Evolutionary conservation across 208 protist species (phyloP).

Genomic region (Endotrypanum monterogeii): DNA sequence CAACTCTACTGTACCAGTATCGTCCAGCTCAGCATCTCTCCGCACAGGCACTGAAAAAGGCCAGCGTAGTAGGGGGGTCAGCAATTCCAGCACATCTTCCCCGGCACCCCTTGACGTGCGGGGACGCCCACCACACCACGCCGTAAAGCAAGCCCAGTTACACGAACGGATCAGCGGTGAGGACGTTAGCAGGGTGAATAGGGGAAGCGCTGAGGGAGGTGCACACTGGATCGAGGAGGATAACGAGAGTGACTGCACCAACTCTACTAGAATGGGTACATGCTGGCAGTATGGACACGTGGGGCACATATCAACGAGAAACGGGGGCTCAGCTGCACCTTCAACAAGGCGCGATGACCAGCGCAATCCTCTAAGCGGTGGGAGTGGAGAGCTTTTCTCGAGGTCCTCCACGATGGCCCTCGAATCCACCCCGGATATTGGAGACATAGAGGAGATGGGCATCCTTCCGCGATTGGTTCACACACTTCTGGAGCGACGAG

Average conservation of each 20-base stretch:
- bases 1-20: not conserved
- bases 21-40: not conserved
- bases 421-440: not conserved
- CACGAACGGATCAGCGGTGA: slow-evolving; percentile 9
- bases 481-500: slow-evolving; percentile 74
- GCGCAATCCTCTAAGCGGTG: slow-evolving; percentile 2
- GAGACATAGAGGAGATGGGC: slow-evolving; percentile 49
- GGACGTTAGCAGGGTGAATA: not conserved
- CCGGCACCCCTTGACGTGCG: not conserved
- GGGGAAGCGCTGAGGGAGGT: slow-evolving; percentile 1
- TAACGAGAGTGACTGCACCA: slow-evolving; percentile 16
- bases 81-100: not conserved
- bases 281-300: slow-evolving; percentile 23
- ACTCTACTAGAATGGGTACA: slow-evolving; percentile 19
- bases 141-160: not conserved
- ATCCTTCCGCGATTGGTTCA: slow-evolving; percentile 80
- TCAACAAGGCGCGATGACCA: slow-evolving; percentile 1
- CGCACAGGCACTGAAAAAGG: not conserved
- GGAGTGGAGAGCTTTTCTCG: not conserved
- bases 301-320: slow-evolving; percentile 1
- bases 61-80: not conserved
- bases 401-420: not conserved
- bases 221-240: slow-evolving; percentile 9
- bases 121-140: slow-evolving; percentile 4
- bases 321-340: slow-evolving; percentile 8